A percentile compares a stretch with the other conserved stretches of the same genome.
These are phyloP conservation scores for Exidia glandulosa DNA, from an alignment of 768 basidiomycete species.

Conservation along the genomic window DNA sequence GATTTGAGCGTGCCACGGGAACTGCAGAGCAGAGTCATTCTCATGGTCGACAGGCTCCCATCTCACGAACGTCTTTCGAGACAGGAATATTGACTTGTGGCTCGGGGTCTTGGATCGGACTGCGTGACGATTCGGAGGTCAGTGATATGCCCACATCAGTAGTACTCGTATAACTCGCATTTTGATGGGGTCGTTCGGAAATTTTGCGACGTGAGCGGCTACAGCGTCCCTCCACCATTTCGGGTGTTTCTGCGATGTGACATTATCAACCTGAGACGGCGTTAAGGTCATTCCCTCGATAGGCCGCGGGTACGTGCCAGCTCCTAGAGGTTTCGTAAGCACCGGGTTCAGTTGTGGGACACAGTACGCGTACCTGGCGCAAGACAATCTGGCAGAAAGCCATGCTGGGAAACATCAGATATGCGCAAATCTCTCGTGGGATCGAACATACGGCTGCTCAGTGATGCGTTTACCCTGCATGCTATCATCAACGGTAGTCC, in stretches of 20 bases:
- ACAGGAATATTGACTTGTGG: conserved; percentile 20
- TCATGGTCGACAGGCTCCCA: not conserved
- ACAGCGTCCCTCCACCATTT: no score
- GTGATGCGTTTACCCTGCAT: conserved; percentile 12
- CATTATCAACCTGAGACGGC: no score
- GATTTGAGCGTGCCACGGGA: conserved; percentile 23
- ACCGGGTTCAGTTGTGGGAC: not conserved
- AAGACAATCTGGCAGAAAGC: conserved; percentile 14
- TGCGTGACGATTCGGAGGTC: not conserved
- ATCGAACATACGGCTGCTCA: conserved; percentile 12
- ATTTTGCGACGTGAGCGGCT: no score
- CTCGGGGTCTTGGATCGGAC: conserved; percentile 17
- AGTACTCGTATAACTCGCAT: no score
- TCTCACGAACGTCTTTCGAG: not conserved
- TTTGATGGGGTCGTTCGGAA: no score
- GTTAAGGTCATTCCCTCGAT: no score
- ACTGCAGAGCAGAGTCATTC: not conserved
- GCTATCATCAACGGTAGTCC: not conserved
- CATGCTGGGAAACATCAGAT: not conserved
- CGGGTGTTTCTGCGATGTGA: no score
- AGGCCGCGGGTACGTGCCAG: conserved; percentile 1
- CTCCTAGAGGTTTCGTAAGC: not conserved
- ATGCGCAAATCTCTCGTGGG: not conserved
- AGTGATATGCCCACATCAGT: not conserved
- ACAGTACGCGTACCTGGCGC: conserved; percentile 2